These are phyloP conservation scores for Paradendryphiella salina DNA, from an alignment of 2,329 filamentous ascomycete species.

Conservation along the genomic window DNA sequence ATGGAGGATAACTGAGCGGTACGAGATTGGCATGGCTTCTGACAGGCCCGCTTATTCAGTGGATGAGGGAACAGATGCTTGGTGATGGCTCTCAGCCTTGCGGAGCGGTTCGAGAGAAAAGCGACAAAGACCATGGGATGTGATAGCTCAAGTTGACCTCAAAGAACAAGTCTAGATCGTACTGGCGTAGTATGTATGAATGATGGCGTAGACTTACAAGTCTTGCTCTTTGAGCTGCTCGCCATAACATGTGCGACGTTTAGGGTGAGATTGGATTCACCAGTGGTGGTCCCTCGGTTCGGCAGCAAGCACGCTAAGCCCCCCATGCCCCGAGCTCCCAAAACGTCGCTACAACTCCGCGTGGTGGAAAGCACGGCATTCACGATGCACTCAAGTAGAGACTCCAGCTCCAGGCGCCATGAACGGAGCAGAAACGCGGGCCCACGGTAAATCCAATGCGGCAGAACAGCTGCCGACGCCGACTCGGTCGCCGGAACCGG, in stretches of 20 bases:
- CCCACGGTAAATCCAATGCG: conserved; percentile 21
- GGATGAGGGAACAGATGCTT: too few species aligned
- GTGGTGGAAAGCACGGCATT: neutral
- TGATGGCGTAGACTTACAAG: too few species aligned
- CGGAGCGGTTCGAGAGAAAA: too few species aligned
- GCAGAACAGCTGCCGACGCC: conserved; percentile 38
- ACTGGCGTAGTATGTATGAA: too few species aligned
- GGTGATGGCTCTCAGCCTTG: too few species aligned
- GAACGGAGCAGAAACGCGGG: conserved; percentile 35
- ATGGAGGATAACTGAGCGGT: too few species aligned
- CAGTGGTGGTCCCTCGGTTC: conserved; percentile 3
- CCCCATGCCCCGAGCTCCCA: conserved; percentile 9
- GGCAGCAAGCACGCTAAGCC: conserved; percentile 6
- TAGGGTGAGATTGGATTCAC: neutral
- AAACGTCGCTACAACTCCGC: conserved; percentile 7
- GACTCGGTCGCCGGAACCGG: conserved; percentile 30
- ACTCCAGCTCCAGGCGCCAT: conserved; percentile 28
- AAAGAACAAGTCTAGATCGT: too few species aligned
- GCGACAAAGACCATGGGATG: too few species aligned
- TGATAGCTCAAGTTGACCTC: too few species aligned
- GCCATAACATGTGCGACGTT: neutral
- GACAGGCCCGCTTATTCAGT: too few species aligned
- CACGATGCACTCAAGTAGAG: conserved; percentile 23
- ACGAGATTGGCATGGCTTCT: too few species aligned
- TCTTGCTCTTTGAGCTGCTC: too few species aligned